Evolutionary conservation across 2,329 filamentous ascomycete species (phyloP).

Genomic region (Hortaea werneckii): DNA sequence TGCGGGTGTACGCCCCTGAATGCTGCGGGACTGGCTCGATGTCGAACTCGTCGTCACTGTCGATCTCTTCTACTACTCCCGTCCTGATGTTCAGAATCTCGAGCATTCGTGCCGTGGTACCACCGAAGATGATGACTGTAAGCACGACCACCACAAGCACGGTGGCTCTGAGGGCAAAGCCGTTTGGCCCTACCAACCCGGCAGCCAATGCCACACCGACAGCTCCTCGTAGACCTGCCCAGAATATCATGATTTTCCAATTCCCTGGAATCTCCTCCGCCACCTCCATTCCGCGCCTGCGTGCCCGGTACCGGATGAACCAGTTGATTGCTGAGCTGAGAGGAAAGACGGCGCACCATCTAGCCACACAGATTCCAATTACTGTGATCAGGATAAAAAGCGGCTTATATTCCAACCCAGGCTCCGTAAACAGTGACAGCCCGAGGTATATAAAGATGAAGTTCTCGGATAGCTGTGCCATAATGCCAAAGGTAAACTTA

Average conservation of each 20-base stretch:
- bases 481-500: conserved; percentile 92
- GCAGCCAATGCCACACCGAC: conserved; percentile 92
- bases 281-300: conserved; percentile 62
- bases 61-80: conserved; percentile 90
- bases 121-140: conserved; percentile 97
- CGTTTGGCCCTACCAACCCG: conserved; percentile 62
- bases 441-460: conserved; percentile 99
- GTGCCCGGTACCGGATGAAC: conserved; percentile 78
- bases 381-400: conserved; percentile 91
- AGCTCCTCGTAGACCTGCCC: conserved; percentile 89
- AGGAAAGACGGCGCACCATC: conserved; percentile 92
- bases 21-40: conserved; percentile 60
- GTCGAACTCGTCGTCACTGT: conserved; percentile 97
- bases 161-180: conserved; percentile 75
- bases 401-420: conserved; percentile 79
- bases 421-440: conserved; percentile 86
- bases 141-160: conserved; percentile 96
- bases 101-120: conserved; percentile 93
- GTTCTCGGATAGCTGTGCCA: conserved; percentile 92
- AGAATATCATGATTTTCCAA: conserved; percentile 99
- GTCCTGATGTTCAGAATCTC: conserved; percentile 96
- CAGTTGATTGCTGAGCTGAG: conserved; percentile 83
- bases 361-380: conserved; percentile 78
- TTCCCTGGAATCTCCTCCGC: conserved; percentile 85
- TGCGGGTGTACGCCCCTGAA: conserved; percentile 65